Evolutionary conservation across 2,329 filamentous ascomycete genomes (phyloP), one percentile per base, ranked within the genome.

Genomic region (Sporothrix luriei): DNA sequence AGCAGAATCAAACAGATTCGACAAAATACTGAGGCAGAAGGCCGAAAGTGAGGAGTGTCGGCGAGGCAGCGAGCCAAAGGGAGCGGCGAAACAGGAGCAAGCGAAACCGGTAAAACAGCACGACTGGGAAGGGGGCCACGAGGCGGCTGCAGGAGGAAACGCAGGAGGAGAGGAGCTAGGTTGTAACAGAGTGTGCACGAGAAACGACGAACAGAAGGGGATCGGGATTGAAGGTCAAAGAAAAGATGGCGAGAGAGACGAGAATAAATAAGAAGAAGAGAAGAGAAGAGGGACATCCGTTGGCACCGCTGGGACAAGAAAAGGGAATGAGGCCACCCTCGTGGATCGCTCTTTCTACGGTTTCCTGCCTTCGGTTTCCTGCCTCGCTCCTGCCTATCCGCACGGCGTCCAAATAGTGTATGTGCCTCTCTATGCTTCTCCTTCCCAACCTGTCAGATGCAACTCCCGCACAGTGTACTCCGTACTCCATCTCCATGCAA

Each of bases 341-440:
- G 16, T 19, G 13, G 19, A 40, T 54, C 33, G 49, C 49, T 43
- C 64, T 43, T 66, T 54, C 62, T 38, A 14, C 43, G 24, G 40
- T 33, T 46, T 29, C 49, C 51, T 33, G 49, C 51, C 66, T 19
- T 16, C 38, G 7, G 19, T 38, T 38, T 55, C 51, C 52, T 57
- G 48, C 64, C 64, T 46, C 21, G 51, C 66, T 57, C 66, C 52
- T 68, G 52, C 66, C 66, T 67, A 40, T 46, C 51, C 62, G 43
- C 62, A 62, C 40, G 24, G 59, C 40, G 40, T n/a, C 26, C 40
- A 48, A 6, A 46, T 19, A 16, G 21, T 62, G 19, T 59, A 4
- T n/a, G 40, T 13, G 55, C 55, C 43, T n/a, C 21, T 61, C n/a
- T n/a, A n/a, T n/a, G n/a, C n/a, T n/a, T n/a, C 55, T 48, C 40